These are phyloP conservation scores for Carex scoparia DNA, from an alignment of 176 grass and related monocot genomes.

Conservation along the genomic window DNA sequence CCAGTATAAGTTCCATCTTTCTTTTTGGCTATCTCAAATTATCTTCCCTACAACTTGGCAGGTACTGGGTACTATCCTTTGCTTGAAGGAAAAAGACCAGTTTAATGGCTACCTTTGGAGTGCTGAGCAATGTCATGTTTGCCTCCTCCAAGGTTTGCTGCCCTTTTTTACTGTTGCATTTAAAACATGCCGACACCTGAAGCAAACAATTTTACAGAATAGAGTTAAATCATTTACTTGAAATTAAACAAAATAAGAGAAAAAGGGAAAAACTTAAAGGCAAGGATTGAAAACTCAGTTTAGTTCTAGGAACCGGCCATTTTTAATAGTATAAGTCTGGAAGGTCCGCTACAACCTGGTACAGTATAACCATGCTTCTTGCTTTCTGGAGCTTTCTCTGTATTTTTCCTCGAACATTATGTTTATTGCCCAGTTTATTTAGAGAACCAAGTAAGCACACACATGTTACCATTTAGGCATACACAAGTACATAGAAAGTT, in stretches of 20 bases:
- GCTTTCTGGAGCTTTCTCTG: not conserved
- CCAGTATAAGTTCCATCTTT: not conserved
- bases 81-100: not conserved
- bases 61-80: not conserved
- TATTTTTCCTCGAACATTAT: not conserved
- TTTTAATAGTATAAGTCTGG: not conserved
- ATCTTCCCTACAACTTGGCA: not conserved
- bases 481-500: not conserved
- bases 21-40: not conserved
- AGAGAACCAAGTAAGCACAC: not conserved
- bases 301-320: not conserved
- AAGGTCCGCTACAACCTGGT: not conserved
- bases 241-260: not conserved
- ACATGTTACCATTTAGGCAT: not conserved
- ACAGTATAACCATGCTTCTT: not conserved
- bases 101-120: constrained; percentile 44
- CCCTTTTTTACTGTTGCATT: constrained; percentile 92
- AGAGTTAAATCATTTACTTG: not conserved
- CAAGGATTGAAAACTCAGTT: not conserved
- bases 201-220: not conserved
- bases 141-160: constrained; percentile 68
- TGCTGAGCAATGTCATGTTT: constrained; percentile 70
- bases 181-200: constrained; percentile 81
- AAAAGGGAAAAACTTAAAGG: not conserved
- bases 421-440: not conserved